phyloP scores from a whole-genome alignment of 2,329 filamentous ascomycete genomes.

The Rutstroemia sp. region DNA sequence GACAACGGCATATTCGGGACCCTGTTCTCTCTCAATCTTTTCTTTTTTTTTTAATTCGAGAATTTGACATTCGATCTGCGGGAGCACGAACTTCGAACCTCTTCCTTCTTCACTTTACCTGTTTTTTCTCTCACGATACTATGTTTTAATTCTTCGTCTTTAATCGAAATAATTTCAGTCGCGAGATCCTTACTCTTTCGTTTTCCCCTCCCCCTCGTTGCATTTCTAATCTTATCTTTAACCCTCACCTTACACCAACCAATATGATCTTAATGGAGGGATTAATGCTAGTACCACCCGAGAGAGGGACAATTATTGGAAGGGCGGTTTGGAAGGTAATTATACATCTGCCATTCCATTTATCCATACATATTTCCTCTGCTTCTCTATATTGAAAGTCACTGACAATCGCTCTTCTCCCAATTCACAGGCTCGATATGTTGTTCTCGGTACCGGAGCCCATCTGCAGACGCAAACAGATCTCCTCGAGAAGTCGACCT shows the following conservation, averaged over 20 bases:
- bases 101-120: no score
- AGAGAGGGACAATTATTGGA: conserved; percentile 44
- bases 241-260: background rate
- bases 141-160: no score
- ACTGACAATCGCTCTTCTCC: background rate
- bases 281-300: conserved; percentile 41
- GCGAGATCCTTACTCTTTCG: no score
- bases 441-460: conserved; percentile 44
- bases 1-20: no score
- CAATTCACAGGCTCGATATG: conserved; percentile 46
- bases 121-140: no score
- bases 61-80: no score
- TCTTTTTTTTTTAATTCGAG: no score
- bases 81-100: no score
- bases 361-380: conserved; percentile 1
- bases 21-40: no score
- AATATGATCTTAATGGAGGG: conserved; percentile 42
- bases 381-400: background rate
- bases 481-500: conserved; percentile 15
- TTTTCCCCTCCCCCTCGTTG: no score
- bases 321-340: conserved; percentile 46
- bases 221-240: no score
- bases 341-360: conserved; percentile 10
- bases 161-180: no score
- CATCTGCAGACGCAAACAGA: conserved; percentile 43